Conservation (phyloP, 495 filamentous ascomycete species). For the Podospora appendiculata region DNA sequence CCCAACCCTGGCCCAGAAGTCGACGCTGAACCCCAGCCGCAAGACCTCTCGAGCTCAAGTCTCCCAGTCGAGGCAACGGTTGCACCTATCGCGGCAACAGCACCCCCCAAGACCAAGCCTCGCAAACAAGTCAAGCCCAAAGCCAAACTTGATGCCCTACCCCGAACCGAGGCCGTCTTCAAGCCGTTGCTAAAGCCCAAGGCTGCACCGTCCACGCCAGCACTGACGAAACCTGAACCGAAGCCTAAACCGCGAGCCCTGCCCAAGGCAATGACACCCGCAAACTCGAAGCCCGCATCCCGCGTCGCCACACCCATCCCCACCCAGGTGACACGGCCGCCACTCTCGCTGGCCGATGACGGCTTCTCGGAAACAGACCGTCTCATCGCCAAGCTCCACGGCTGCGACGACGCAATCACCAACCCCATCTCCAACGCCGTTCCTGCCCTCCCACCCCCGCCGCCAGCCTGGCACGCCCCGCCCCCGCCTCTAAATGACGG, state of each 20-base stretch:
- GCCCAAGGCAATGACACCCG: no score
- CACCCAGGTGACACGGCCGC: not conserved
- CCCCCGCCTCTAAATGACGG: not conserved
- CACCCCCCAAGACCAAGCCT: not conserved
- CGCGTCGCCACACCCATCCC: not conserved
- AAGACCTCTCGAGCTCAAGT: no score
- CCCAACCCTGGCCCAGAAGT: not conserved
- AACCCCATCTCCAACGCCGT: not conserved
- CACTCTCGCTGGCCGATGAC: not conserved
- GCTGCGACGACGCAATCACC: not conserved
- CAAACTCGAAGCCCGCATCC: not conserved
- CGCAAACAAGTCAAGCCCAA: no score
- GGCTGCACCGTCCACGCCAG: not conserved
- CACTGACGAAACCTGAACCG: not conserved
- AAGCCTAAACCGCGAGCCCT: not conserved
- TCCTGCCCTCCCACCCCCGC: not conserved
- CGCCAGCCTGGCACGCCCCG: no score
- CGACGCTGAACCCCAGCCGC: not conserved
- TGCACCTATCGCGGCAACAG: not conserved
- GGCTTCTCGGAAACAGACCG: conserved; percentile 15
- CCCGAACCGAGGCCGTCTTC: no score
- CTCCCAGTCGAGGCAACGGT: no score
- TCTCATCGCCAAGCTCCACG: not conserved
- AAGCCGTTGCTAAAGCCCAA: no score
- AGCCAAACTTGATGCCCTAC: no score